Conservation (phyloP, 1,284 basidiomycete species). For the Blastosporella zonata region DNA sequence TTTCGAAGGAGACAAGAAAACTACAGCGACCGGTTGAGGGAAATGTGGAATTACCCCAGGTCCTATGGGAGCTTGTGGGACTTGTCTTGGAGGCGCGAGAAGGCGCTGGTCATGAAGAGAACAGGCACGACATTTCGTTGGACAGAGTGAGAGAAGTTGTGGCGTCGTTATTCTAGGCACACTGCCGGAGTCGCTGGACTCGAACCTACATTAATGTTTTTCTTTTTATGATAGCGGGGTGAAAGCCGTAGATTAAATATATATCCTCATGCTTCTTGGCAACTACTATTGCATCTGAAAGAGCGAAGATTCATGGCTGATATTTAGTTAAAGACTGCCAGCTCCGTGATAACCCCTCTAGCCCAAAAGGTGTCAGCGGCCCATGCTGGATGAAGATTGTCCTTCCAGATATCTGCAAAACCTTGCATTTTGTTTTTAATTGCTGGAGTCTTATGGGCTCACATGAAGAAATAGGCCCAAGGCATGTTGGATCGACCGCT, state of each 20-base stretch:
- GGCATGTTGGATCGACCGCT: conserved; percentile 15
- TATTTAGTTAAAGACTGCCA: neutral
- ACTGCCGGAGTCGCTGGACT: neutral
- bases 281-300: no score
- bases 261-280: no score
- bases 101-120: conserved; percentile 16
- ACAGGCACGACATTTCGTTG: conserved; percentile 31
- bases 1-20: conserved; percentile 28
- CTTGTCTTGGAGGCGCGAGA: conserved; percentile 34
- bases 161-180: conserved; percentile 15
- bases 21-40: conserved; percentile 35
- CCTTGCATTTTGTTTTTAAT: neutral
- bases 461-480: conserved; percentile 22
- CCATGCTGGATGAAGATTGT: conserved; percentile 18
- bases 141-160: conserved; percentile 33
- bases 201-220: no score
- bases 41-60: conserved; percentile 32
- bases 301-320: no score
- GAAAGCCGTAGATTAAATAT: no score
- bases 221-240: no score
- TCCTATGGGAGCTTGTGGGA: conserved; percentile 37
- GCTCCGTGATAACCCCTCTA: neutral
- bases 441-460: neutral
- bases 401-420: conserved; percentile 21
- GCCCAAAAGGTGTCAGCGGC: conserved; percentile 15